Conservation (phyloP, 176 grass and related monocot genomes). For the barley (Hordeum vulgare) region DNA sequence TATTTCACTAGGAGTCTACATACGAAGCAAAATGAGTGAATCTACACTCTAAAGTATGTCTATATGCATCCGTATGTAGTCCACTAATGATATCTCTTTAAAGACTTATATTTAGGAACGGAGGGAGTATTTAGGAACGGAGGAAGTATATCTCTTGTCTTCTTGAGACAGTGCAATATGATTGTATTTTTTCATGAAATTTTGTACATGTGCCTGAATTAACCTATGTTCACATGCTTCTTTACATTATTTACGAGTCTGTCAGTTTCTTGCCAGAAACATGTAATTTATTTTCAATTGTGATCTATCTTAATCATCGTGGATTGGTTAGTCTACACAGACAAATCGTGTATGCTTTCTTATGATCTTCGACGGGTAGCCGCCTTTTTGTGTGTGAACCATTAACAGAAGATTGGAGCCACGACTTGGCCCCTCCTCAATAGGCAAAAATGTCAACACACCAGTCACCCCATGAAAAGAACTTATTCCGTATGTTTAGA, state of each 20-base stretch:
- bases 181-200: too few relatives aligned
- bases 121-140: too few relatives aligned
- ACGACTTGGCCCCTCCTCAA: background rate
- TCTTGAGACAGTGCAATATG: too few relatives aligned
- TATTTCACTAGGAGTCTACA: too few relatives aligned
- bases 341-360: background rate
- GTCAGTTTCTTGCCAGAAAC: background rate
- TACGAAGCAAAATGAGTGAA: too few relatives aligned
- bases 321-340: background rate
- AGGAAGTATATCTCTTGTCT: too few relatives aligned
- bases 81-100: too few relatives aligned
- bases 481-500: background rate
- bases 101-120: too few relatives aligned
- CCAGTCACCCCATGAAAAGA: background rate
- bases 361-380: background rate
- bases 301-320: background rate
- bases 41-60: too few relatives aligned
- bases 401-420: background rate
- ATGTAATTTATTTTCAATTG: background rate
- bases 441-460: background rate
- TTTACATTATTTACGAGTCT: background rate
- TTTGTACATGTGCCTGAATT: too few relatives aligned
- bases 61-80: too few relatives aligned
- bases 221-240: too few relatives aligned
- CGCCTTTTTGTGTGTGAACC: background rate